phyloP scores from a whole-genome alignment of 139 green algal genomes.

The Closterium sp. region DNA sequence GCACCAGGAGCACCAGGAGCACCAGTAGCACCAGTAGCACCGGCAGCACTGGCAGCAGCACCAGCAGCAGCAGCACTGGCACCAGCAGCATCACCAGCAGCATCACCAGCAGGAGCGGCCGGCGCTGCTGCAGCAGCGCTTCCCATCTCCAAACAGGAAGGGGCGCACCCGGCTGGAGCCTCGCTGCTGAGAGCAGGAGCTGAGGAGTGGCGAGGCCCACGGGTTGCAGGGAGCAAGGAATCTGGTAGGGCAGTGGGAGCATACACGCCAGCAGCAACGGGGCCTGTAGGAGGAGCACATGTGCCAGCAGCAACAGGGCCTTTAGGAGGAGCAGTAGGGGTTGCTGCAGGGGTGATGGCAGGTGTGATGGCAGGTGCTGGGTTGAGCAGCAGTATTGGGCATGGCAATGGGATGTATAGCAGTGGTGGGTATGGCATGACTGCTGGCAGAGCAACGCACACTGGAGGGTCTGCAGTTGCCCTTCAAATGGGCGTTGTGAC shows the following conservation, averaged over 20 bases:
- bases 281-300: background rate
- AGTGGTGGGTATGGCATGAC: background rate
- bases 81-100: background rate
- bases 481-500: no score
- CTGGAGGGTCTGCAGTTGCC: no score
- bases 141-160: background rate
- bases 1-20: background rate
- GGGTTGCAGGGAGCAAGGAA: background rate
- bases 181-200: background rate
- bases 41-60: background rate
- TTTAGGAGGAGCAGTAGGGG: no score
- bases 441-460: background rate
- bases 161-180: background rate
- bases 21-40: background rate
- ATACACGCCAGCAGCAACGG: no score
- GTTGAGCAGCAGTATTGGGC: background rate
- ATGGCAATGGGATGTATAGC: background rate
- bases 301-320: background rate
- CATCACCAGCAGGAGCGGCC: no score
- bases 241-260: no score
- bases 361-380: background rate
- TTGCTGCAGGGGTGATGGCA: no score
- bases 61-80: background rate
- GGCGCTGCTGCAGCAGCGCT: background rate
- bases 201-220: background rate